Conservation (phyloP, 441 rosid species). For the Adansonia rubrostipa region DNA sequence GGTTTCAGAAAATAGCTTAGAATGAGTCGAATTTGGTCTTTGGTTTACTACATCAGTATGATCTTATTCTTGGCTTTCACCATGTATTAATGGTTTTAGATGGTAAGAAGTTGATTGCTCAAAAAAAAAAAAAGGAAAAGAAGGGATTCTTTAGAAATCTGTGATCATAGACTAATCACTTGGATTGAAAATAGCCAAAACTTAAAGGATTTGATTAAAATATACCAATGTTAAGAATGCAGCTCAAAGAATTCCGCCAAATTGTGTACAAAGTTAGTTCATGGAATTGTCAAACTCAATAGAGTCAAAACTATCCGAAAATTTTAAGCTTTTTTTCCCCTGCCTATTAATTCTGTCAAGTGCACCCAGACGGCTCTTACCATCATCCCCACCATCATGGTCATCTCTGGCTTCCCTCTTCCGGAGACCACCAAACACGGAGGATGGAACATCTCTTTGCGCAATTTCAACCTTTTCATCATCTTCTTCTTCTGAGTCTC, state of each 20-base stretch:
- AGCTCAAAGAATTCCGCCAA: neutral
- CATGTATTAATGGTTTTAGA: too few species aligned
- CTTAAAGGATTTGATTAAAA: neutral
- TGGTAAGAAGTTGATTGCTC: too few species aligned
- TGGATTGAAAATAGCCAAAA: neutral
- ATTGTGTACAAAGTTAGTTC: neutral
- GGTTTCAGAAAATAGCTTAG: neutral
- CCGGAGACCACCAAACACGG: conserved; percentile 81
- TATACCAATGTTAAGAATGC: neutral
- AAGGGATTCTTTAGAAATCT: too few species aligned
- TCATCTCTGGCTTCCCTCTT: conserved; percentile 65
- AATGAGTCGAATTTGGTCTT: neutral
- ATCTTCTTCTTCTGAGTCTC: conserved; percentile 51
- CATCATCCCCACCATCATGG: conserved; percentile 31
- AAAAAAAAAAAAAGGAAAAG: too few species aligned
- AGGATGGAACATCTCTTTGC: conserved; percentile 80
- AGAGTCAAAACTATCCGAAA: too few species aligned
- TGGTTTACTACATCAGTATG: neutral
- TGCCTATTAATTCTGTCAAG: conserved; percentile 81
- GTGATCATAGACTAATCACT: too few species aligned
- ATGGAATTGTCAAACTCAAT: neutral
- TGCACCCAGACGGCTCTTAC: conserved; percentile 72
- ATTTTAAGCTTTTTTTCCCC: conserved; percentile 30
- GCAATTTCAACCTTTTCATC: conserved; percentile 77
- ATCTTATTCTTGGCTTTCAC: neutral